phyloP scores from a whole-genome alignment of 2,329 filamentous ascomycete genomes.

The Fusarium pseudonygamai region DNA sequence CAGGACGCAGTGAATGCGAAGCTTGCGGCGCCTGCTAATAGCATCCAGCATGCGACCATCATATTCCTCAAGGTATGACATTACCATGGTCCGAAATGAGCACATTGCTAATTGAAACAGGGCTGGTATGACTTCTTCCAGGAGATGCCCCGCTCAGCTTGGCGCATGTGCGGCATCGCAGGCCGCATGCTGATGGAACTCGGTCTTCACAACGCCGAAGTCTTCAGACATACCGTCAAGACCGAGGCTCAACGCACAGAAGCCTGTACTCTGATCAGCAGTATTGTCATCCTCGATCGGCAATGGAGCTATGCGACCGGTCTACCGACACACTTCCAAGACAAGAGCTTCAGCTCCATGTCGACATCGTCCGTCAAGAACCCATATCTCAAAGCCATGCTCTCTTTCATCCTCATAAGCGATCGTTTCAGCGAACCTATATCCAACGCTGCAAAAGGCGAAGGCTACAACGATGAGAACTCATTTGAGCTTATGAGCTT shows the following conservation, averaged over 20 bases:
- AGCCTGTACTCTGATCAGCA: conserved; percentile 14
- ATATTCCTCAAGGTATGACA: conserved; percentile 13
- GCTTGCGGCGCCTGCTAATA: conserved; percentile 21
- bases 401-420: conserved; percentile 27
- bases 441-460: conserved; percentile 12
- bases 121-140: conserved; percentile 41
- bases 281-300: conserved; percentile 11
- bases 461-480: conserved; percentile 39
- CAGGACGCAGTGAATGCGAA: conserved; percentile 27
- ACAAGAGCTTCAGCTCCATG: conserved; percentile 24
- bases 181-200: conserved; percentile 43
- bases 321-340: conserved; percentile 20
- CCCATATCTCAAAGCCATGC: conserved; percentile 26
- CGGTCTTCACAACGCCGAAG: conserved; percentile 41
- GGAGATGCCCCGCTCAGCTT: conserved; percentile 36
- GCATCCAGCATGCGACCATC: conserved; percentile 23
- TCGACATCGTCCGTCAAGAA: conserved; percentile 22
- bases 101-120: neutral
- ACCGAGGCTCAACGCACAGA: conserved; percentile 11
- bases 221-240: conserved; percentile 29
- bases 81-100: rapidly evolving
- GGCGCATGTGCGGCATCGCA: conserved; percentile 43
- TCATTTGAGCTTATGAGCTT: conserved; percentile 44
- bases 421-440: conserved; percentile 25
- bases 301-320: conserved; percentile 32